Evolutionary conservation across 805 yeast species (phyloP).

Genomic region (Barnettozyma botsteinii): DNA sequence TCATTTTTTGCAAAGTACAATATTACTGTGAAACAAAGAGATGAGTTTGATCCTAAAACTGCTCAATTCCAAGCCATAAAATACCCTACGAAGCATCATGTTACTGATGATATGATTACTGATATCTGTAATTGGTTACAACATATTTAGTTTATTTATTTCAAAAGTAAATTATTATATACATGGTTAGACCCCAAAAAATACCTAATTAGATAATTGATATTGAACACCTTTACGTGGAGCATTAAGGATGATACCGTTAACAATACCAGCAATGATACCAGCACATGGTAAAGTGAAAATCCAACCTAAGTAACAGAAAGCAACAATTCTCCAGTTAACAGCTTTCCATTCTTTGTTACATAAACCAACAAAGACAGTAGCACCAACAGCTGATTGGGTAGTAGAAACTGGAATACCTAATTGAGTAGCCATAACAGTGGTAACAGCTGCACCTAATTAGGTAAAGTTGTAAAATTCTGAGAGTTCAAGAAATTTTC

Average conservation of each 20-base stretch:
- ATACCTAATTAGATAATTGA: constrained; percentile 6
- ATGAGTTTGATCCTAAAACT: background rate
- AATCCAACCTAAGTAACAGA: constrained; percentile 71
- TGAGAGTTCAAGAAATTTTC: constrained; percentile 2
- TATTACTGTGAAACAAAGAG: background rate
- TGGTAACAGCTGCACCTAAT: constrained; percentile 65
- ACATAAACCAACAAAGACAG: constrained; percentile 70
- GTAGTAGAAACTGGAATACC: constrained; percentile 73
- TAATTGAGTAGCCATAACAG: constrained; percentile 69
- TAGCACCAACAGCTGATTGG: constrained; percentile 74
- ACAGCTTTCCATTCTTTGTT: constrained; percentile 57
- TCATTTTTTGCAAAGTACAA: constrained; percentile 12
- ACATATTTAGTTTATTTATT: constrained; percentile 1
- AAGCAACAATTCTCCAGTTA: constrained; percentile 71
- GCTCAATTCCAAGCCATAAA: constrained; percentile 12
- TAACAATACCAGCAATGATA: constrained; percentile 58
- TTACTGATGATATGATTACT: constrained; percentile 15
- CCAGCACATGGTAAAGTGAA: constrained; percentile 73
- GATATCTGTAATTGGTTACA: constrained; percentile 18
- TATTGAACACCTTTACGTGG: constrained; percentile 41
- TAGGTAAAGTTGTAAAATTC: background rate
- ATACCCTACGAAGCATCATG: constrained; percentile 17
- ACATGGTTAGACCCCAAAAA: too few species aligned
- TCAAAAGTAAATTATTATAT: background rate
- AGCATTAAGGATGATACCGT: constrained; percentile 59